phyloP scores from a whole-genome alignment of 805 yeast genomes.

The Yarrowia yakushimensis region DNA sequence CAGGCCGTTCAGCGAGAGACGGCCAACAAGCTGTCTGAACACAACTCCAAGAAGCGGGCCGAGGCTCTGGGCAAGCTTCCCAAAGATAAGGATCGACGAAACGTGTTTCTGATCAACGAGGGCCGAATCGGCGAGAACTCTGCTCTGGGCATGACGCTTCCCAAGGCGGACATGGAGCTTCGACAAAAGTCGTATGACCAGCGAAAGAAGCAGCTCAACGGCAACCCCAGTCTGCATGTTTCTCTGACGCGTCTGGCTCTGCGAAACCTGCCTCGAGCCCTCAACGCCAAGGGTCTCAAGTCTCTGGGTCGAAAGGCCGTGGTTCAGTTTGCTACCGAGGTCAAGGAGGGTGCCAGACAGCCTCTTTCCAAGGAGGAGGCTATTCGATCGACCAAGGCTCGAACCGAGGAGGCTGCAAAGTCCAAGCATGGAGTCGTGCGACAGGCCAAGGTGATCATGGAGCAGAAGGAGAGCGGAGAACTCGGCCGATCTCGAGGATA shows the following conservation, averaged over 20 bases:
- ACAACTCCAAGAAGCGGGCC: constrained; percentile 67
- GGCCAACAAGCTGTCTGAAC: constrained; percentile 70
- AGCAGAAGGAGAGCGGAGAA: constrained; percentile 83
- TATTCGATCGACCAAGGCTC: constrained; percentile 61
- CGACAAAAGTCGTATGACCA: constrained; percentile 83
- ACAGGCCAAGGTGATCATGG: constrained; percentile 91
- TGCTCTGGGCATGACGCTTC: constrained; percentile 64
- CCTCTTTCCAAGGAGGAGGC: constrained; percentile 87
- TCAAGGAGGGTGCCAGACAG: constrained; percentile 67
- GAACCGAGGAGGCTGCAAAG: constrained; percentile 50
- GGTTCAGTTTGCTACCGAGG: constrained; percentile 90
- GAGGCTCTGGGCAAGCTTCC: constrained; percentile 78
- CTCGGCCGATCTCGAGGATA: constrained; percentile 93
- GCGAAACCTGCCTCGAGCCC: constrained; percentile 87
- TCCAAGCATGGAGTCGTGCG: constrained; percentile 83
- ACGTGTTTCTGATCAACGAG: constrained; percentile 82
- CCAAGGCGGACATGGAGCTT: constrained; percentile 73
- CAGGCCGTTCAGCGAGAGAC: constrained; percentile 84
- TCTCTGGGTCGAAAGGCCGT: constrained; percentile 93
- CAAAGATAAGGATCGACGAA: constrained; percentile 77
- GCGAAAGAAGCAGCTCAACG: constrained; percentile 84
- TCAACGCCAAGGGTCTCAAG: constrained; percentile 83
- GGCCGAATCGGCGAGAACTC: constrained; percentile 85
- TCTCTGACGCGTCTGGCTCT: constrained; percentile 94
- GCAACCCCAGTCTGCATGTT: constrained; percentile 85